Conservation (phyloP, 2,329 filamentous ascomycete genomes). For the Aspergillus sclerotialis region DNA sequence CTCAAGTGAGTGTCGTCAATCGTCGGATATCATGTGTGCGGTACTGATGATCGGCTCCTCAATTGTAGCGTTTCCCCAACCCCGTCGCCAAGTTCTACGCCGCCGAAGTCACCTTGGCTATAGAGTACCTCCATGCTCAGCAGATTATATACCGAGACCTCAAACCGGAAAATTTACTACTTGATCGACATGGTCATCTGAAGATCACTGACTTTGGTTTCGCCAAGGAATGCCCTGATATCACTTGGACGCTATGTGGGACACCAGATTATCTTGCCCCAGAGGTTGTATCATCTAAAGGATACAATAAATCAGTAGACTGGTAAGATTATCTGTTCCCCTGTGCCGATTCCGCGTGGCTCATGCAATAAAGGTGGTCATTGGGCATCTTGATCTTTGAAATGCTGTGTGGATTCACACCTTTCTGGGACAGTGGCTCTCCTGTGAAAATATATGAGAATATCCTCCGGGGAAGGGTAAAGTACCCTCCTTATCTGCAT, state of each 20-base stretch:
- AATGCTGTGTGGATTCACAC: conserved; percentile 98
- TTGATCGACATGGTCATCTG: conserved; percentile 87
- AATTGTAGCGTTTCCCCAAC: conserved; percentile 81
- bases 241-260: conserved; percentile 97
- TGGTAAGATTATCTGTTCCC: conserved; percentile 57
- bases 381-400: conserved; percentile 97
- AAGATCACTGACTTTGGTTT: conserved; percentile 99
- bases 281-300: conserved; percentile 97
- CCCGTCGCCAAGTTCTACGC: conserved; percentile 99
- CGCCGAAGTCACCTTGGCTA: conserved; percentile 87
- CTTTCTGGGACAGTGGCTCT: conserved; percentile 96
- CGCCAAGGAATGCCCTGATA: conserved; percentile 95
- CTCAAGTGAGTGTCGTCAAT: conserved; percentile 55
- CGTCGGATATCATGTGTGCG: conserved; percentile 4
- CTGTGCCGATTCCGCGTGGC: conserved; percentile 3
- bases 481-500: conserved; percentile 94
- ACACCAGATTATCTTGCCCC: conserved; percentile 96
- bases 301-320: conserved; percentile 98
- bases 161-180: conserved; percentile 87
- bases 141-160: conserved; percentile 98
- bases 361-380: conserved; percentile 69
- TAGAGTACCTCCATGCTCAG: conserved; percentile 90
- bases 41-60: background rate
- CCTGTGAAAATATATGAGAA: conserved; percentile 99
- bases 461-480: conserved; percentile 90